Base-by-base conservation (phyloP, 106 monocot genomes). In the Platanthera guangdongensis region DNA sequence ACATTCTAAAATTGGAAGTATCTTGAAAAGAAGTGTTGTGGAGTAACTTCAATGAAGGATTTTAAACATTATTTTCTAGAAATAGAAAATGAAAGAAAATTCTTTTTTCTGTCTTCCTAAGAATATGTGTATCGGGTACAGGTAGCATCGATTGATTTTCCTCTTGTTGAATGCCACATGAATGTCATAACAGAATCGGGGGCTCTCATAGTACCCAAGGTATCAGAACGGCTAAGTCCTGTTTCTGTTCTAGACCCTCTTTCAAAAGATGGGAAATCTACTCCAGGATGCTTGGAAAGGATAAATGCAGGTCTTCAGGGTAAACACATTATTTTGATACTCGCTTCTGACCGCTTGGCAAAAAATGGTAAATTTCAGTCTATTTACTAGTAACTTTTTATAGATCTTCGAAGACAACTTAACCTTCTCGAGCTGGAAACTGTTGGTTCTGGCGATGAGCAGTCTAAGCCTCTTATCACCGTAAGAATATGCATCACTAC, bases 161-260 rank as follows among this genome's bases (percentile, higher is more conserved):
- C 57, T 63, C 72, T 75, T 68, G 54, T 75, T n/a, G 84, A 77
- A 21, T 53, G 5, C 50, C 21, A 51, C 46, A 51, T 72, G 22
- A 21, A 46, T 77, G 22, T 73, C 28, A 15, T 39, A 71, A 73
- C 15, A 63, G 65, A 72, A 57, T 63, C 78, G 55, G 75, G 19
- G 18, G 72, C 80, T 51, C 51, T 22, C 50, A 65, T 50, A 73
- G 57, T 47, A 45, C 77, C 77, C 0, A 78, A 85, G 64, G 75
- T 83, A 54, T 78, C 76, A 59, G 88, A 83, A 57, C 80, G 86
- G 64, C 87, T 84, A 59, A 90, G 88, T 74, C 86, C 85, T 6
- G 73, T 85, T 15, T 92, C 92, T 60, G 82, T 85, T 51, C 83
- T 90, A 39, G 87, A 90, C 67, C 73, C 75, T 77, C 80, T 69